phyloP scores from a whole-genome alignment of 345 rosid genomes.

The Eucalyptus regnans region DNA sequence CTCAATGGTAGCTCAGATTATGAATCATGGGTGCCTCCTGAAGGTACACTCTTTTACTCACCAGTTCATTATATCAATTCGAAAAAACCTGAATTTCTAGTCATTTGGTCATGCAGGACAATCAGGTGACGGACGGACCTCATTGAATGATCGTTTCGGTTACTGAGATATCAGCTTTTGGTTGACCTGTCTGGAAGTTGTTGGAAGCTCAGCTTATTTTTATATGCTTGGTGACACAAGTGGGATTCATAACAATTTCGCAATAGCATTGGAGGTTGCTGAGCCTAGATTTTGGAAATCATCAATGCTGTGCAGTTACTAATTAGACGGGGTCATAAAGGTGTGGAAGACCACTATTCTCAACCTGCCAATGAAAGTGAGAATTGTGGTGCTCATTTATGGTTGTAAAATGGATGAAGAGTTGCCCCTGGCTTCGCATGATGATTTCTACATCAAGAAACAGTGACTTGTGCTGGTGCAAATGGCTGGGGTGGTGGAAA shows the following conservation, averaged over 20 bases:
- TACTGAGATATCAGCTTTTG: constrained; percentile 21
- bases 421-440: not conserved
- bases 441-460: not conserved
- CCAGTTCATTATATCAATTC: not conserved
- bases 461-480: not conserved
- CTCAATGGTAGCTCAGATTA: constrained; percentile 31
- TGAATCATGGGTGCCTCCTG: constrained; percentile 89
- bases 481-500: not conserved
- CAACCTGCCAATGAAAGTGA: not conserved
- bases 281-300: not conserved
- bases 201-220: not conserved
- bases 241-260: not conserved
- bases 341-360: not conserved
- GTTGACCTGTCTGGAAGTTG: not conserved
- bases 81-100: not conserved
- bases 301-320: not conserved
- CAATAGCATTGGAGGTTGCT: not conserved
- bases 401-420: not conserved
- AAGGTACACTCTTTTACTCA: constrained; percentile 36
- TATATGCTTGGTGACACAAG: not conserved
- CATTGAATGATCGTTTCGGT: constrained; percentile 75
- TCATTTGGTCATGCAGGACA: constrained; percentile 46
- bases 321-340: not conserved
- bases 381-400: not conserved
- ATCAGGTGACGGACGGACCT: constrained; percentile 91